Evolutionary conservation across 345 rosid species (phyloP).

Genomic region (Citrus mangshanensis): DNA sequence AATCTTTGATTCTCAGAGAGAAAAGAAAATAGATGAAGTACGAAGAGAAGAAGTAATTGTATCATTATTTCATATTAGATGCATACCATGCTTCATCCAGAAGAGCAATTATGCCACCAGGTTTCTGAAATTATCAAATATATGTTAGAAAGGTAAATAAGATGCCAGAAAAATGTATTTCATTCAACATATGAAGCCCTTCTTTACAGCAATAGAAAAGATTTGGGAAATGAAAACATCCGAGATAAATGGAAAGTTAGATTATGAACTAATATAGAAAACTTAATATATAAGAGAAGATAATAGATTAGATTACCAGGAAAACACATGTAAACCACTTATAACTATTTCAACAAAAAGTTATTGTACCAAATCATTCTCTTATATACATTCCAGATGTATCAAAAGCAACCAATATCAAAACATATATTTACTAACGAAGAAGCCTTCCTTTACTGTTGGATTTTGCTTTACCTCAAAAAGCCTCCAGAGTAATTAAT

Average conservation of each 20-base stretch:
- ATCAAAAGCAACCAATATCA: not conserved
- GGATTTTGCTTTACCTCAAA: slow-evolving; percentile 2
- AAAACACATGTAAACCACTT: not conserved
- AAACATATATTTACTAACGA: not conserved
- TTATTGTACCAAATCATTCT: not conserved
- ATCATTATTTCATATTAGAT: slow-evolving; percentile 2
- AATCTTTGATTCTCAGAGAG: slow-evolving; percentile 13
- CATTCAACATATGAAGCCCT: not conserved
- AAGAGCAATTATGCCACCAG: slow-evolving; percentile 98
- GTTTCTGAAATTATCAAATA: slow-evolving; percentile 66
- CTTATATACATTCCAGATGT: not conserved
- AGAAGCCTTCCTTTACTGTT: not conserved
- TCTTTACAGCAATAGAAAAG: not conserved
- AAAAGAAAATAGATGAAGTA: not conserved
- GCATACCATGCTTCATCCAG: slow-evolving; percentile 97
- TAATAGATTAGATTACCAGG: not conserved
- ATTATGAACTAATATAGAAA: not conserved
- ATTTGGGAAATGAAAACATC: not conserved
- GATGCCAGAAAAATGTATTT: not conserved
- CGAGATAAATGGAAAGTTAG: not conserved
- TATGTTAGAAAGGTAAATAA: slow-evolving; percentile 21
- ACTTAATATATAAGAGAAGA: not conserved
- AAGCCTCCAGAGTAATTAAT: not conserved
- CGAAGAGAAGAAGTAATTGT: not conserved
- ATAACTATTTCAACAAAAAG: not conserved